Evolutionary conservation across 2,329 filamentous ascomycete species (phyloP), one percentile per base, ranked within the genome.

Genomic region (Botrytis medusae): DNA sequence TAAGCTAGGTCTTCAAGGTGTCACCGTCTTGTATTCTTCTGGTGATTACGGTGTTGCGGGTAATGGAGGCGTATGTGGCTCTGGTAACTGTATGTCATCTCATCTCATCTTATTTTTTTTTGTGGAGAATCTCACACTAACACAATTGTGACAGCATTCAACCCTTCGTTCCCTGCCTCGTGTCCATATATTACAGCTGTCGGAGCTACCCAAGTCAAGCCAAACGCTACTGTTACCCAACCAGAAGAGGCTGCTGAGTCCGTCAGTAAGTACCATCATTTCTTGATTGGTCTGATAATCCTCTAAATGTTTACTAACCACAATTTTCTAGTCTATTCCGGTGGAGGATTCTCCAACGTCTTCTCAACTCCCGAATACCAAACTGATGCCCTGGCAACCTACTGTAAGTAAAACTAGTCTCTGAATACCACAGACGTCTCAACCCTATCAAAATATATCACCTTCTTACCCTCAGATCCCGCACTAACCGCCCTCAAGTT

Each of bases 281-380:
- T 32, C 34, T 57, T 20, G 22, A 16, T 29, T 46, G 14, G 9
- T 10, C 72, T 71, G 10, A 74, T 72, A 42, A 7, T 22, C 22
- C 1, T 69, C 16, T 42, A 20, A 4, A 74, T 70, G 42, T 78
- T 78, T 18, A 80, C 83, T 1, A 84, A 86, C 75, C 80, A 82
- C 40, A 25, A 20, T 12, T 9, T 6, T 54, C 9, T 96, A 83
- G 88, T 97, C 80, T 94, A 94, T 84, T 91, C 88, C n/a, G 90
- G 91, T 22, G 84, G 90, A 74, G 92, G 95, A 79, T 96, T 95
- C 80, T 89, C 90, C 32, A 84, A 77, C 85, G 86, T 80, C 77
- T 86, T 62, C 85, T 85, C 5, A 1, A 77, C 84, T 4, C 86
- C 87, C 0, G 75, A 78, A 22, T 88, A 88, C 78, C 87, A 88